Evolutionary conservation across 2,329 filamentous ascomycete genomes (phyloP).

Genomic region (Aspergillus udagawae): DNA sequence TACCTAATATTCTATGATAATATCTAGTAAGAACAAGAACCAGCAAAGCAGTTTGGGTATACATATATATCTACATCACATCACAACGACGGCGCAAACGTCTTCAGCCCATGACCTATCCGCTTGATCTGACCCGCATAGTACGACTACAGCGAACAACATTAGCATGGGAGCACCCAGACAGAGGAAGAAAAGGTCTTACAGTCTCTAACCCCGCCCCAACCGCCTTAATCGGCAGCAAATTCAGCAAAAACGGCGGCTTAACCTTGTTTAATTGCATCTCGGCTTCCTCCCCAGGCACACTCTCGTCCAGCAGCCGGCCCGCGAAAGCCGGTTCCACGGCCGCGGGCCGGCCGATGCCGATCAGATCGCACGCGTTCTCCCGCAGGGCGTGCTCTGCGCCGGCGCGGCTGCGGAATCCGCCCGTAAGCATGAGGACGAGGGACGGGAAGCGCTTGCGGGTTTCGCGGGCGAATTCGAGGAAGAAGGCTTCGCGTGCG

Average conservation of each 20-base stretch:
- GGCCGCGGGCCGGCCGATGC: constrained; percentile 46
- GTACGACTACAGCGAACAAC: constrained; percentile 10
- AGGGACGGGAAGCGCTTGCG: constrained; percentile 44
- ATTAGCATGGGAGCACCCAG: background rate
- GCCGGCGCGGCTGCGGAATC: constrained; percentile 53
- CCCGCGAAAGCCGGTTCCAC: constrained; percentile 42
- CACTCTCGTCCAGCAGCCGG: constrained; percentile 25
- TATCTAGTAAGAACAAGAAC: too few relatives aligned
- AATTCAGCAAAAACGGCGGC: constrained; percentile 19
- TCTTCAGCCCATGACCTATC: constrained; percentile 21
- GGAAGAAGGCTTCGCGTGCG: constrained; percentile 63
- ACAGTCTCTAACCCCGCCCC: constrained; percentile 31
- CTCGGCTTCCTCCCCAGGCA: constrained; percentile 21
- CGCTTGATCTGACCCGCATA: constrained; percentile 27
- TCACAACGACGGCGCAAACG: constrained; percentile 9
- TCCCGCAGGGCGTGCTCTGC: constrained; percentile 48
- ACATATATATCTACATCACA: background rate
- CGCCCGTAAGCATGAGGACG: constrained; percentile 58
- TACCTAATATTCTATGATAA: too few relatives aligned
- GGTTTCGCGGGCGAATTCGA: constrained; percentile 58
- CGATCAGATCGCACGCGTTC: constrained; percentile 49
- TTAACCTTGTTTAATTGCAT: constrained; percentile 22
- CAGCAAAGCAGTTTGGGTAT: background rate
- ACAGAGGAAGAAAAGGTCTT: constrained; percentile 11
- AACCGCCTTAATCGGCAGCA: constrained; percentile 21